Evolutionary conservation across 805 yeast genomes (phyloP), one percentile per base, ranked within the genome.

Genomic region (Teunomyces pallodes): DNA sequence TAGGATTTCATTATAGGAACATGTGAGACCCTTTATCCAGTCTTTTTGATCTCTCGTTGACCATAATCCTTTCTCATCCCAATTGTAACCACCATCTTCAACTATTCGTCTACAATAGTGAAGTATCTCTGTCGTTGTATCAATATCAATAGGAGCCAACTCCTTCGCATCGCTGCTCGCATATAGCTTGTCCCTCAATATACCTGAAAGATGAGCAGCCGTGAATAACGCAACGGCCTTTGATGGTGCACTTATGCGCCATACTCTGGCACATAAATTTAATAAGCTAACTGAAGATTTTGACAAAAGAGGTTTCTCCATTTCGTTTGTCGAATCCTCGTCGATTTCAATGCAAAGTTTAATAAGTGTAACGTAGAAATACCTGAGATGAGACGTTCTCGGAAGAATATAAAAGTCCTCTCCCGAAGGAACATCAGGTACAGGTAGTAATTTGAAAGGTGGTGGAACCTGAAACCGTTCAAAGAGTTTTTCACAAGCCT

Each of bases 181-280:
- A 29, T 50, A 55, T 3, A 67, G 52, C 4, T 60, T 57, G 41
- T 70, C 76, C 33, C 59, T 56, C 14, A 42, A 27, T 16, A 63
- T 46, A 2, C 71, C 70, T 3, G 67, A 49, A 35, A 64, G 51
- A 49, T 70, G 74, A 9, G 69, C 68, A 1, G 86, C 84, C 4
- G 82, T 75, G 46, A 75, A 80, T 5, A 83, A 50, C 6, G 80
- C 54, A 0, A 77, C 70, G 0, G 82, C 77, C 43, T 78, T 65
- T 0, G 87, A 70, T 0, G 81, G 67, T 5, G 61, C 62, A 49
- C 75, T 77, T 4, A 85, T 61, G 48, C 86, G 67, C 94, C 94
- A 87, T 46, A 79, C 69, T 36, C 68, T 72, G 5, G 80, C 67
- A 46, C 80, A 77, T 12, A 71, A 61, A 1, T 59, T 62, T 3